These are phyloP conservation scores for Mesotaenium endlicherianum DNA, from an alignment of 139 green algal species.

Conservation along the genomic window DNA sequence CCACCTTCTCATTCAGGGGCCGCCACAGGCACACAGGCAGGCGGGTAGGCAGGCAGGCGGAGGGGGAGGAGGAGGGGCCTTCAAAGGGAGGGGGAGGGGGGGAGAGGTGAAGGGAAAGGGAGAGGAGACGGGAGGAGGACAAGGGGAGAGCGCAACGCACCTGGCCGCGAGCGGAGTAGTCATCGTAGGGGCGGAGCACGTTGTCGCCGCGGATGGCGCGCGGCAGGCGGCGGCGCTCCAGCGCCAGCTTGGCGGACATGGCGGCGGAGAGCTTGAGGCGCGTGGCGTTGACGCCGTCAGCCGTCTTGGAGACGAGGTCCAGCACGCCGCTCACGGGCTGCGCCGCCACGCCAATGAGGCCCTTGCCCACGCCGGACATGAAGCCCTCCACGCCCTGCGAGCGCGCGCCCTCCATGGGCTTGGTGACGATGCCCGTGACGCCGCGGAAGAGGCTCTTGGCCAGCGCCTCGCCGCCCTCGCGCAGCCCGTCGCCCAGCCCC, in stretches of 20 bases:
- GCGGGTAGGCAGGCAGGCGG: too few relatives aligned
- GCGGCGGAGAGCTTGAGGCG: constrained; percentile 9
- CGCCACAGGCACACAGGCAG: too few relatives aligned
- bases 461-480: constrained; percentile 72
- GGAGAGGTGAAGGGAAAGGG: too few relatives aligned
- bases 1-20: too few relatives aligned
- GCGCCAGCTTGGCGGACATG: constrained; percentile 53
- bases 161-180: constrained; percentile 64
- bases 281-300: constrained; percentile 71
- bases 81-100: too few relatives aligned
- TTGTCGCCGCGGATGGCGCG: constrained; percentile 73
- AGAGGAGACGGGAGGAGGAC: too few relatives aligned
- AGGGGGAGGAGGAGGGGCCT: too few relatives aligned
- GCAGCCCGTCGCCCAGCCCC: constrained; percentile 65
- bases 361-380: constrained; percentile 65
- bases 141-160: constrained; percentile 58
- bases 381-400: constrained; percentile 70
- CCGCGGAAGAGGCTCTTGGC: constrained; percentile 69
- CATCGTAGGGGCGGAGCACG: constrained; percentile 65
- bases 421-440: constrained; percentile 76
- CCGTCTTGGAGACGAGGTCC: constrained; percentile 65
- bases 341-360: constrained; percentile 74
- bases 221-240: constrained; percentile 61
- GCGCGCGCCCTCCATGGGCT: constrained; percentile 77
- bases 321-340: constrained; percentile 73